Evolutionary conservation across 2,329 filamentous ascomycete genomes (phyloP), one percentile per base, ranked within the genome.

Genomic region (Pestalotiopsis sp.): DNA sequence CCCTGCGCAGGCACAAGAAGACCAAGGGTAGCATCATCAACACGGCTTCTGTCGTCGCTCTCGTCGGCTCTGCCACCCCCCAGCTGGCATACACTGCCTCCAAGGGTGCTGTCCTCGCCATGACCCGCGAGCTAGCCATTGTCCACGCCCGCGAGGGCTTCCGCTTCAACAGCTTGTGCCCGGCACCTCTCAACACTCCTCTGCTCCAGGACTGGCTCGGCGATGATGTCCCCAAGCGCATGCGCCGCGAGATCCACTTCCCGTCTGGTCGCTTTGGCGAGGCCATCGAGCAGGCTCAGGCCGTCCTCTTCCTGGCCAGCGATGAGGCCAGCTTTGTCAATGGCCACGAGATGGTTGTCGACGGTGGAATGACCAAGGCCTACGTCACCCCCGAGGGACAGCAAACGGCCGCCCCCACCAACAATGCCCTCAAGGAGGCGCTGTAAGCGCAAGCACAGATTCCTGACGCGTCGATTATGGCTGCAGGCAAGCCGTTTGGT

Each of bases 331-430:
- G 92, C 84, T 97, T 97, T 75, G 92, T 97, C 76, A 97, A 96
- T 73, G 94, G 93, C 12, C 92, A 90, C 69, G 96, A 98, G 79
- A 97, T 98, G 83, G 92, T 97, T 4, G 94, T 98, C 31, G 96
- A 99, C 76, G 96, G 96, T 69, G 95, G 95, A 70, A 93, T 99
- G 93, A 95, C 91, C 76, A 97, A 93, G 86, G 93, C 94, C 59
- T 98, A 98, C 80, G 90, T 92, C 36, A 92, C 90, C 1, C 83
- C 90, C 2, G 89, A 91, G 80, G 90, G 90, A 3, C 83, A 87
- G 14, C 78, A 89, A 9, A 73, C 83, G 0, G 73, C 82, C 12
- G 85, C 86, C 4, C 90, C 90, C 3, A 78, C 80, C 70, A 92
- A 91, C 81, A 90, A 90, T 73, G 88, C 88, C n/a, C 72, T 75